These are phyloP conservation scores for Hymenoscyphus fructigenus DNA, from an alignment of 2,329 filamentous ascomycete genomes.

Conservation along the genomic window DNA sequence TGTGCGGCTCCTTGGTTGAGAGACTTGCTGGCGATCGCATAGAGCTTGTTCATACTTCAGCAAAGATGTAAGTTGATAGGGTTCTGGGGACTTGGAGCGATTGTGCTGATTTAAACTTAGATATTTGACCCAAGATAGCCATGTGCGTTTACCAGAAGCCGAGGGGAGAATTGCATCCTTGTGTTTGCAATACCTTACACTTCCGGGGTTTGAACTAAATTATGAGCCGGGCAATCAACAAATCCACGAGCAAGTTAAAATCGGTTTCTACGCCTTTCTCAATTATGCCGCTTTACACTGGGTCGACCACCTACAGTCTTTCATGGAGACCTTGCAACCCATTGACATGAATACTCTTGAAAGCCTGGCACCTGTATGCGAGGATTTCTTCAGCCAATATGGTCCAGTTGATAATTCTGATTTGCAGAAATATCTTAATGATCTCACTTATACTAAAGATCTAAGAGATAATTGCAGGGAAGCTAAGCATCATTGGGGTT, in stretches of 20 bases:
- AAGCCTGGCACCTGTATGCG: background rate
- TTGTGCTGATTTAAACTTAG: no score
- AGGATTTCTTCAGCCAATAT: background rate
- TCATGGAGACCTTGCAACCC: conserved; percentile 17
- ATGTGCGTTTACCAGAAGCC: no score
- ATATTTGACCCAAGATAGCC: no score
- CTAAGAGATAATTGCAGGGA: background rate
- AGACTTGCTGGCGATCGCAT: conserved; percentile 33
- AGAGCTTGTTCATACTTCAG: conserved; percentile 41
- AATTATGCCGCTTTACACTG: conserved; percentile 36
- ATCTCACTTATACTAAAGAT: background rate
- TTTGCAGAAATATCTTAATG: background rate
- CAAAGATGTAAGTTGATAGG: conserved; percentile 32
- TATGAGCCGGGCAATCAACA: conserved; percentile 11
- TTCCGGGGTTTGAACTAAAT: conserved; percentile 26
- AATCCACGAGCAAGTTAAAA: background rate
- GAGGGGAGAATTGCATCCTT: conserved; percentile 9
- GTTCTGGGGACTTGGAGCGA: background rate
- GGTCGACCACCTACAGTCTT: conserved; percentile 28
- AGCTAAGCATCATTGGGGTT: conserved; percentile 4
- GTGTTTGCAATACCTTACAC: conserved; percentile 34
- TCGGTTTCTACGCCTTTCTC: conserved; percentile 31
- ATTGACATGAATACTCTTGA: background rate
- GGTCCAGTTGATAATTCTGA: background rate
- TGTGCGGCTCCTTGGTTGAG: conserved; percentile 40